A percentile compares a stretch with the other conserved stretches of the same genome.
phyloP scores from a whole-genome alignment of 169 alveolate genomes.

The Plasmodium adleri region DNA sequence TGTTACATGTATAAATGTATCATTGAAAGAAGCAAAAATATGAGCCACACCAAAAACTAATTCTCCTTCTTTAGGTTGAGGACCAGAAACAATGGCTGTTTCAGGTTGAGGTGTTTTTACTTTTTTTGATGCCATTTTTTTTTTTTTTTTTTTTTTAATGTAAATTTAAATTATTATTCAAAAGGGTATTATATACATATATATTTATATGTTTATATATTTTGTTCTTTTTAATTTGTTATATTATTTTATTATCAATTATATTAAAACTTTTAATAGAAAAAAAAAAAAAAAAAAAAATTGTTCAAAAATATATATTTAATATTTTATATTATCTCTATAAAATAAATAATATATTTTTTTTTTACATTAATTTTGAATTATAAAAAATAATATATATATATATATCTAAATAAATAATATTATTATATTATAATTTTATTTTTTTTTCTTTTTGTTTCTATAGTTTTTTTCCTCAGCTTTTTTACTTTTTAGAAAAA shows the following conservation, averaged over 20 bases:
- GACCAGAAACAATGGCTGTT: conserved; percentile 81
- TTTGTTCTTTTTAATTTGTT: conserved; percentile 6
- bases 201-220: not conserved
- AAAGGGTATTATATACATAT: not conserved
- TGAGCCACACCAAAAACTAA: conserved; percentile 99
- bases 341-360: too few relatives aligned
- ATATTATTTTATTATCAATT: not conserved
- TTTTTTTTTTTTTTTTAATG: conserved; percentile 35
- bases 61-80: conserved; percentile 94
- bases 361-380: too few relatives aligned
- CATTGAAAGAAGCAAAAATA: conserved; percentile 99
- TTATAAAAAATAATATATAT: too few relatives aligned
- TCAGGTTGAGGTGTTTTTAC: conserved; percentile 78
- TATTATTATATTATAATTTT: too few relatives aligned
- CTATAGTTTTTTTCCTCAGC: too few relatives aligned
- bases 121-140: conserved; percentile 68
- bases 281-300: not conserved
- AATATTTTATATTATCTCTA: too few relatives aligned
- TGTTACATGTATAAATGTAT: conserved; percentile 99
- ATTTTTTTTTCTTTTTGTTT: too few relatives aligned
- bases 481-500: too few relatives aligned
- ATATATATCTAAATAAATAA: too few relatives aligned
- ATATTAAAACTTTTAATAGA: not conserved
- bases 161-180: conserved; percentile 17
- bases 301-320: too few relatives aligned